Evolutionary conservation across 306 rosid genomes (phyloP).

Genomic region (Canavalia ensiformis): DNA sequence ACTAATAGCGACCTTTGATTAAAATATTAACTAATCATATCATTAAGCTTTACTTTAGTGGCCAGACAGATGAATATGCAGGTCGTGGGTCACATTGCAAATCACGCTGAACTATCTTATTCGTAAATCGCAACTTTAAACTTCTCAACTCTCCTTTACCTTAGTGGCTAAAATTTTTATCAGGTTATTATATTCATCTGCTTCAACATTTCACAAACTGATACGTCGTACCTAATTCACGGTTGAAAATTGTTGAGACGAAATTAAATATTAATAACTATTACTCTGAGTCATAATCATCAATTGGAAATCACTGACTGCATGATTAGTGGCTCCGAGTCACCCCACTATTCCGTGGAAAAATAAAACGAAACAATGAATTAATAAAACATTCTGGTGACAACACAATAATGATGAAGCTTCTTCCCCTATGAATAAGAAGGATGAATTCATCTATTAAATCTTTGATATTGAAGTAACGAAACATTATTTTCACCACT

Average conservation of each 20-base stretch:
- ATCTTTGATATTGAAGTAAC: constrained; percentile 17
- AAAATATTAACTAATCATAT: constrained; percentile 21
- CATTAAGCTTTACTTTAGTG: constrained; percentile 33
- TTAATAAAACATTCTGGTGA: constrained; percentile 18
- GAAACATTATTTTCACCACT: constrained; percentile 34
- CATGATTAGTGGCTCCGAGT: constrained; percentile 1
- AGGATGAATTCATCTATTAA: not conserved
- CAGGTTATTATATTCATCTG: constrained; percentile 21
- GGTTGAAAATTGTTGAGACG: constrained; percentile 9
- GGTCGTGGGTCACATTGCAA: not conserved
- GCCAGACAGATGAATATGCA: not conserved
- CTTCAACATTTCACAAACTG: not conserved
- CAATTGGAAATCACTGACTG: constrained; percentile 18
- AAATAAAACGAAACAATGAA: not conserved
- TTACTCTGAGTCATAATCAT: constrained; percentile 32
- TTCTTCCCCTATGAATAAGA: not conserved
- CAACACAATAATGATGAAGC: constrained; percentile 1
- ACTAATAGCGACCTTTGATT: not conserved
- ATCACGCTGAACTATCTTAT: constrained; percentile 12
- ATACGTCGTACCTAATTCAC: constrained; percentile 14
- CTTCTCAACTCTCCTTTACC: not conserved
- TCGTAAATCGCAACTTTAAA: not conserved
- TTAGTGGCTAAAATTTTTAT: constrained; percentile 20
- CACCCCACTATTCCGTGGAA: constrained; percentile 23
- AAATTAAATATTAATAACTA: not conserved